phyloP scores from a whole-genome alignment of 106 monocot species.

The Iris macrosiphon region DNA sequence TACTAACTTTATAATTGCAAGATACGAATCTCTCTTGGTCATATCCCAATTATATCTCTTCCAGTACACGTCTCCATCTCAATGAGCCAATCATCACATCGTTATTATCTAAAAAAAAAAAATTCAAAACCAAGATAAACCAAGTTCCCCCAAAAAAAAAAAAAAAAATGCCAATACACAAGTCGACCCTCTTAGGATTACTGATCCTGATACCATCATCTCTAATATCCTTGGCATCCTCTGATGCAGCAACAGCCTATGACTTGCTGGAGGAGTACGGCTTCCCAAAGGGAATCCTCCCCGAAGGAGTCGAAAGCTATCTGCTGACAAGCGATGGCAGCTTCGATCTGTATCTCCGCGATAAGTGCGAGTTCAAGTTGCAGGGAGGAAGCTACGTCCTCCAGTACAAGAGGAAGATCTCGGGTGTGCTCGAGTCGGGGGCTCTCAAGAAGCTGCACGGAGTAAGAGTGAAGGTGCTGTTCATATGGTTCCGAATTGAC shows the following conservation, averaged over 20 bases:
- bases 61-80: too few relatives aligned
- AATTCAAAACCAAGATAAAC: too few relatives aligned
- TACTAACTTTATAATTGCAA: too few relatives aligned
- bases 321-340: conserved; percentile 14
- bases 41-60: too few relatives aligned
- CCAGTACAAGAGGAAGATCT: conserved; percentile 34
- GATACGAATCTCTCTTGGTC: too few relatives aligned
- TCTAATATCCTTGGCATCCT: neutral
- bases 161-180: too few relatives aligned
- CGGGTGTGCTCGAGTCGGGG: conserved; percentile 36
- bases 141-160: too few relatives aligned
- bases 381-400: conserved; percentile 23
- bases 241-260: conserved; percentile 28
- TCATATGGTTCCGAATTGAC: conserved; percentile 60
- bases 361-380: conserved; percentile 29
- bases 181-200: neutral
- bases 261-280: conserved; percentile 24
- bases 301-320: conserved; percentile 34
- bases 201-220: neutral
- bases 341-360: conserved; percentile 27
- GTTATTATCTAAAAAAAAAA: too few relatives aligned
- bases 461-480: conserved; percentile 55
- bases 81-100: too few relatives aligned
- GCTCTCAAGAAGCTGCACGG: conserved; percentile 36
- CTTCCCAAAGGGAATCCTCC: conserved; percentile 40